phyloP scores from a whole-genome alignment of 257 asterid genomes.

The Nicotiana paniculata region DNA sequence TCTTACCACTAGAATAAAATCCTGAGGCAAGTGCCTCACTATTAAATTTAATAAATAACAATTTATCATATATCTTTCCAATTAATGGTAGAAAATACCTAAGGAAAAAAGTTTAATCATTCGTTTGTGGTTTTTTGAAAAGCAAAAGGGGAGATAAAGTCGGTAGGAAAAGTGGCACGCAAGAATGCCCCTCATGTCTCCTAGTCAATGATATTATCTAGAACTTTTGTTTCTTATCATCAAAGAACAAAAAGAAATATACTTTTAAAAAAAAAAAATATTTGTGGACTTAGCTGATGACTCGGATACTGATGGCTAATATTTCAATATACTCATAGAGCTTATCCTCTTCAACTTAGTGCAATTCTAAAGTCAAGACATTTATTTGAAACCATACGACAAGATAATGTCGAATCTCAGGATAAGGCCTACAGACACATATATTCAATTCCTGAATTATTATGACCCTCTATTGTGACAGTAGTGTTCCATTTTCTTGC shows the following conservation, averaged over 20 bases:
- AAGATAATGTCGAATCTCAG: slow-evolving; percentile 52
- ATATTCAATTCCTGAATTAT: background rate
- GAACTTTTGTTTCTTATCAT: background rate
- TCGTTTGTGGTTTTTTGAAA: too few species aligned
- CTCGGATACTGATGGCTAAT: slow-evolving; percentile 41
- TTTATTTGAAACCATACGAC: slow-evolving; percentile 42
- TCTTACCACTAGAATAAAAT: too few species aligned
- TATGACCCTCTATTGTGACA: background rate
- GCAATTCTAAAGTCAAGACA: slow-evolving; percentile 30
- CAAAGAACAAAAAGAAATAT: background rate
- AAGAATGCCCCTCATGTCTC: background rate
- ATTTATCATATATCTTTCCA: too few species aligned
- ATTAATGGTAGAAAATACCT: too few species aligned
- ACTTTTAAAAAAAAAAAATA: background rate
- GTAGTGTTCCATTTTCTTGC: background rate
- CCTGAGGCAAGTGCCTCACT: too few species aligned
- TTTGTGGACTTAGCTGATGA: slow-evolving; percentile 27
- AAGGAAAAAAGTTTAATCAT: too few species aligned
- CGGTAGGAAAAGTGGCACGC: background rate
- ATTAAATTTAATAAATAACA: too few species aligned
- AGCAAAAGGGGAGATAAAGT: background rate
- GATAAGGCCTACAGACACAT: slow-evolving; percentile 35
- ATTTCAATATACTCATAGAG: slow-evolving; percentile 10
- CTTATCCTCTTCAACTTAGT: slow-evolving; percentile 42
- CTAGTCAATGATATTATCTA: slow-evolving; percentile 4